These are phyloP conservation scores for Dianthus caryophyllus DNA, from an alignment of 148 eudicot species.

Conservation along the genomic window DNA sequence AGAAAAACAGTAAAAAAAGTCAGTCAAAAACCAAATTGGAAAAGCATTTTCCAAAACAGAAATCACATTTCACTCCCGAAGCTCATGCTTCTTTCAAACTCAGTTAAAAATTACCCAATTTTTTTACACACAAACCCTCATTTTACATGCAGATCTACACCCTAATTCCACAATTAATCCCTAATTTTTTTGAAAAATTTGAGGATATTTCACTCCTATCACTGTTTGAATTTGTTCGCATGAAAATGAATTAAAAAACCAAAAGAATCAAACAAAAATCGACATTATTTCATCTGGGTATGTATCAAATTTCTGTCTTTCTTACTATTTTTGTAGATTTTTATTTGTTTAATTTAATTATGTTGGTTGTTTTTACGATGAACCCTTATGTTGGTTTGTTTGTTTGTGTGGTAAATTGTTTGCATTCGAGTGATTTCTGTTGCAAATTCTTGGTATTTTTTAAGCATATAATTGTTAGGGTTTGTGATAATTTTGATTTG, in stretches of 20 bases:
- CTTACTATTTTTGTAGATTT: not conserved
- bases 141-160: constrained; percentile 4
- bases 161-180: constrained; percentile 4
- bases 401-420: not conserved
- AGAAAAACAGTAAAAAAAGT: too few species aligned
- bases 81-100: constrained; percentile 4
- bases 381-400: not conserved
- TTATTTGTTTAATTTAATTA: not conserved
- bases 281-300: constrained; percentile 5
- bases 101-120: not conserved
- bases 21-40: too few species aligned
- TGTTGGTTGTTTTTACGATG: not conserved
- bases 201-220: not conserved
- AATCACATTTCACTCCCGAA: constrained; percentile 2
- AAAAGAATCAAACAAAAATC: not conserved
- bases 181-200: not conserved
- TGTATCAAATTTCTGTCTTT: constrained; percentile 6
- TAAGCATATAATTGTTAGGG: not conserved
- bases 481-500: constrained; percentile 13
- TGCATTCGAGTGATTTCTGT: not conserved
- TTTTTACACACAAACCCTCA: not conserved
- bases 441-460: not conserved
- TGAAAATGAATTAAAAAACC: constrained; percentile 8
- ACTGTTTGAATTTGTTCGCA: not conserved
- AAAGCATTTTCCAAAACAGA: not conserved